phyloP scores from a whole-genome alignment of 305 asterid genomes.

The Withania somnifera region DNA sequence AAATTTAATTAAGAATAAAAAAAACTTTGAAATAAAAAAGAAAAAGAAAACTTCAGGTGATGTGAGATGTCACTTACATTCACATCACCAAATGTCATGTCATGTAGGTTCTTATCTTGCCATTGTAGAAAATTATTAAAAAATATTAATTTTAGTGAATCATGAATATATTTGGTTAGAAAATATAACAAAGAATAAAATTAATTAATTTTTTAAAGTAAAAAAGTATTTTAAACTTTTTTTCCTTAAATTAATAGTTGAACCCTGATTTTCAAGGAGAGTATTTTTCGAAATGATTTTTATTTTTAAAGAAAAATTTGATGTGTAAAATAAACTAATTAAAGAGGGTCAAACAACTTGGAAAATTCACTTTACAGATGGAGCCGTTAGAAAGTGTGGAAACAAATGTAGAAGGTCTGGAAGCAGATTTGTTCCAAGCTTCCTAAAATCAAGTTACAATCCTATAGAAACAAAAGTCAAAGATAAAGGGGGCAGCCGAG shows the following conservation, averaged over 20 bases:
- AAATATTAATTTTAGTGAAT: too few relatives aligned
- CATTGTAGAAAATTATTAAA: too few relatives aligned
- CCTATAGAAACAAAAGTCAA: background rate
- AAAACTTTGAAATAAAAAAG: too few relatives aligned
- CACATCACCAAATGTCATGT: too few relatives aligned
- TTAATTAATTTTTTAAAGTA: too few relatives aligned
- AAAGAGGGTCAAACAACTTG: background rate
- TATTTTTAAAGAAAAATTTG: background rate
- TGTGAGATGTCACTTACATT: too few relatives aligned
- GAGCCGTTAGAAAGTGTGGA: background rate
- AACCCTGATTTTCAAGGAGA: background rate
- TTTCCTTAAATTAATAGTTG: background rate
- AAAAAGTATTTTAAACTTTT: too few relatives aligned
- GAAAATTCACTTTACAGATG: background rate
- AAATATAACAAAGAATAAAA: too few relatives aligned
- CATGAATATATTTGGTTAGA: too few relatives aligned
- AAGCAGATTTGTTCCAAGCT: background rate
- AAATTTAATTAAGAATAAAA: too few relatives aligned
- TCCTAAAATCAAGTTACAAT: background rate
- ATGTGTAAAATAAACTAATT: background rate
- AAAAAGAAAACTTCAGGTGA: too few relatives aligned
- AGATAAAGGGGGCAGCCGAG: conserved; percentile 3
- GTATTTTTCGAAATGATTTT: background rate
- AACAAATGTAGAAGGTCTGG: background rate
- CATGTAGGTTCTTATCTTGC: too few relatives aligned